phyloP scores from a whole-genome alignment of 1,284 basidiomycete genomes.

The Ustilago crameri region DNA sequence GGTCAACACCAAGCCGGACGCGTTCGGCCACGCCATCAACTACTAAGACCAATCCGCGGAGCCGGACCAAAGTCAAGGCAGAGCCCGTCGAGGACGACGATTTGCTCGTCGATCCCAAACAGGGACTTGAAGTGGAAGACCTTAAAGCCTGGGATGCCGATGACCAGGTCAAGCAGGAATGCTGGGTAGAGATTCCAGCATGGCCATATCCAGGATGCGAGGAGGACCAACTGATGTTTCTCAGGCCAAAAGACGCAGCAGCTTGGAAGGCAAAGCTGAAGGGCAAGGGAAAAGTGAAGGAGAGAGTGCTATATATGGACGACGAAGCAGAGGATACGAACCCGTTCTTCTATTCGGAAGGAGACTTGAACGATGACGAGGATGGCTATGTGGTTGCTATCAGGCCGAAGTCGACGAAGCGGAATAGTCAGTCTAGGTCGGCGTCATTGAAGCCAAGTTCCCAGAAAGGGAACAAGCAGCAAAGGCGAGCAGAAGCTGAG shows the following conservation, averaged over 20 bases:
- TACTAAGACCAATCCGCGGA: background rate
- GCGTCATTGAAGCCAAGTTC: background rate
- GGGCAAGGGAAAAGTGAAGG: slow-evolving; percentile 6
- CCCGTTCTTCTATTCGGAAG: slow-evolving; percentile 21
- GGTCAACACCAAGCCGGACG: slow-evolving; percentile 24
- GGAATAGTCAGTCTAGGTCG: background rate
- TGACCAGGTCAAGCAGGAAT: slow-evolving; percentile 2
- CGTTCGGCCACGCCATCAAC: slow-evolving; percentile 11
- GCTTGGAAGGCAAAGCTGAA: slow-evolving; percentile 14
- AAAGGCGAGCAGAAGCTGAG: background rate
- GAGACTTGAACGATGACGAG: slow-evolving; percentile 13
- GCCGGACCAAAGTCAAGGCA: slow-evolving; percentile 1
- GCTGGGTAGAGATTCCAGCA: slow-evolving; percentile 25
- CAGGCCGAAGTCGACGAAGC: background rate
- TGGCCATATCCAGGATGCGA: background rate
- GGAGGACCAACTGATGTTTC: slow-evolving; percentile 26
- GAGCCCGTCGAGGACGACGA: background rate
- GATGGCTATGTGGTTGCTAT: slow-evolving; percentile 11
- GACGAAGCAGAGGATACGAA: slow-evolving; percentile 4
- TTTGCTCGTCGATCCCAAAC: background rate
- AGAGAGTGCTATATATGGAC: slow-evolving; percentile 13
- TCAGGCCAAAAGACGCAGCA: slow-evolving; percentile 13
- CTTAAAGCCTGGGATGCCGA: slow-evolving; percentile 9
- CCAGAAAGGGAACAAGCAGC: background rate
- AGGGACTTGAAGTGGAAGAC: background rate